These are phyloP conservation scores for Globisporangium irregulare DNA, from an alignment of 352 stramenopile genomes.

Conservation along the genomic window DNA sequence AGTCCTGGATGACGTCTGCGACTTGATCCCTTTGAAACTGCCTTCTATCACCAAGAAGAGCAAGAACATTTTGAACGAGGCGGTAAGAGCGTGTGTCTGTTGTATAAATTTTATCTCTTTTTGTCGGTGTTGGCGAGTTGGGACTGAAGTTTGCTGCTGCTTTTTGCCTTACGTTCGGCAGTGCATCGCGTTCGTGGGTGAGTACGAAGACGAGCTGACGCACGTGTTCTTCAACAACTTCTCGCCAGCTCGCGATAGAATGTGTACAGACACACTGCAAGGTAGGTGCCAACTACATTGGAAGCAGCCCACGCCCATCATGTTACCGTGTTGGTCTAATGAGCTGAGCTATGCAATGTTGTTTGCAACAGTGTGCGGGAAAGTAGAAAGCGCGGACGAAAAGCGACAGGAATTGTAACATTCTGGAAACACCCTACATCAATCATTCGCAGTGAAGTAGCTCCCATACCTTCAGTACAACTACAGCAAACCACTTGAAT, in stretches of 20 bases:
- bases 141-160: background rate
- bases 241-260: slow-evolving; percentile 52
- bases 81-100: slow-evolving; percentile 28
- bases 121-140: background rate
- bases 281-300: slow-evolving; percentile 22
- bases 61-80: slow-evolving; percentile 55
- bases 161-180: slow-evolving; percentile 19
- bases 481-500: background rate
- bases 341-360: background rate
- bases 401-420: slow-evolving; percentile 10
- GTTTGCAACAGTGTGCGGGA: slow-evolving; percentile 7
- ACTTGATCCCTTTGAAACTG: slow-evolving; percentile 42
- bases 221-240: slow-evolving; percentile 78
- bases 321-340: background rate
- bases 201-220: slow-evolving; percentile 80
- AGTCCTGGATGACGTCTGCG: slow-evolving; percentile 75
- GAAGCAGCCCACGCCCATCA: background rate
- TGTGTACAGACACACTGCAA: slow-evolving; percentile 50
- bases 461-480: background rate
- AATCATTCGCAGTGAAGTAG: background rate
- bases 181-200: slow-evolving; percentile 76
- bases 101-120: background rate
- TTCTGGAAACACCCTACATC: background rate
- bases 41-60: slow-evolving; percentile 38
- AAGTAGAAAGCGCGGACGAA: background rate